Evolutionary conservation across 176 grass and related monocot genomes (phyloP), one percentile per base, ranked within the genome.

Genomic region (Juncus inflexus): DNA sequence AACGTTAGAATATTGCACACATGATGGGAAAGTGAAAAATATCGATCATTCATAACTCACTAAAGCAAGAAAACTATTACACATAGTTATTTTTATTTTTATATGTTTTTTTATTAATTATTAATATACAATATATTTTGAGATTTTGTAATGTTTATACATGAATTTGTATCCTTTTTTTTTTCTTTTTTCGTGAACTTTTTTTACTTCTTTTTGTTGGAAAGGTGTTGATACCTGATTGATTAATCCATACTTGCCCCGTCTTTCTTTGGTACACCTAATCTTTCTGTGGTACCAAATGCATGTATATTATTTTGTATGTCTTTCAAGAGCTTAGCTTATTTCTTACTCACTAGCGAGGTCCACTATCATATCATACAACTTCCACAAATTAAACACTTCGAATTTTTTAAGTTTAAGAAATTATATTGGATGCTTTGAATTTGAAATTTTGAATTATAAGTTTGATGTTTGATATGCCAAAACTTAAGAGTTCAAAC

Each of bases 251-350:
- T 35, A 79, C 65, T 70, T 47, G 76, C 54, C 19, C 76, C 62
- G 45, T 42, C 11, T 37, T 36, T 50, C 57, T 79, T 79, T 79
- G 76, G 76, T 79, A 11, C 15, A 79, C 76, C 76, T 79, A 79
- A 61, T 72, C 16, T 42, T 62, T 70, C 64, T 57, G 3, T 70
- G n/a, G 9, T 9, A 70, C 36, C 13, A 58, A 61, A 12, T 67
- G n/a, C 55, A 77, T 68, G 35, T 2, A 41, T 50, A 51, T 15
- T 47, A 47, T 47, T 15, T 53, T 35, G 15, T 28, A 63, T 61
- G 71, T 62, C 15, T 47, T 47, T 6, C 62, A 53, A 19, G 6
- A 42, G 3, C 35, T 4, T 68, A 12, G 12, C 68, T 71, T 60
- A 59, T 52, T 71, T 58, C 3, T 12, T 71, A 60, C 54, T 58